phyloP scores from a whole-genome alignment of 169 alveolate genomes.

The Cryptosporidium viatorum region DNA sequence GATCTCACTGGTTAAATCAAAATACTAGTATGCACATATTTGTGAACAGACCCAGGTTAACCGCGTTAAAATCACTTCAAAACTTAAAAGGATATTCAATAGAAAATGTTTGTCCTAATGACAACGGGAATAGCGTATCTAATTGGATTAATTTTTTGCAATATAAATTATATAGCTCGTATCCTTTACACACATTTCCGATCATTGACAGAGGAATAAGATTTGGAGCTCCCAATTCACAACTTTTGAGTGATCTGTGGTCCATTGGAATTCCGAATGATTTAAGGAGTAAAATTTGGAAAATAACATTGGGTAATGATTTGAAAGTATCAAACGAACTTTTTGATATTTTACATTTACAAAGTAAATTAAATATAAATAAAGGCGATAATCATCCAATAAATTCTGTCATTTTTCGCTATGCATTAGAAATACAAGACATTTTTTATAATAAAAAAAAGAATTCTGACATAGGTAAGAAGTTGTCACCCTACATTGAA shows the following conservation, averaged over 20 bases:
- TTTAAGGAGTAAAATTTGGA: constrained; percentile 59
- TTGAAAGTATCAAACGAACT: constrained; percentile 45
- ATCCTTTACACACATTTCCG: constrained; percentile 34
- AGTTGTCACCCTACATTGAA: constrained; percentile 30
- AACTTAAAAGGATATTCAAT: constrained; percentile 25
- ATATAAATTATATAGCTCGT: constrained; percentile 12
- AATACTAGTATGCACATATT: constrained; percentile 40
- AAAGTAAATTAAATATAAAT: constrained; percentile 16
- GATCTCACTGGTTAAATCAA: constrained; percentile 67
- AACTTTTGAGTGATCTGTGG: constrained; percentile 37
- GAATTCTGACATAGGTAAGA: background rate
- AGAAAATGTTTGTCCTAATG: constrained; percentile 21
- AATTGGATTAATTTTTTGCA: constrained; percentile 52
- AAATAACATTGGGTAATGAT: constrained; percentile 41
- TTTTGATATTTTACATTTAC: constrained; percentile 45
- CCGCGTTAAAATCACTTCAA: constrained; percentile 21
- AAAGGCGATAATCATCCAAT: background rate
- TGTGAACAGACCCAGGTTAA: constrained; percentile 6
- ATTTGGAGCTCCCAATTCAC: constrained; percentile 74
- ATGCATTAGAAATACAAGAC: constrained; percentile 60
- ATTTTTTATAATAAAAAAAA: constrained; percentile 36
- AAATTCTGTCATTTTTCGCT: constrained; percentile 3
- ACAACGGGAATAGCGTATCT: constrained; percentile 28
- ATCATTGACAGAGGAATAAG: constrained; percentile 63
- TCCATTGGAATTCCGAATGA: constrained; percentile 40